A percentile compares a stretch with the other conserved stretches of the same genome.
phyloP scores from a whole-genome alignment of 2,329 filamentous ascomycete species.

The Penicillium sp. region DNA sequence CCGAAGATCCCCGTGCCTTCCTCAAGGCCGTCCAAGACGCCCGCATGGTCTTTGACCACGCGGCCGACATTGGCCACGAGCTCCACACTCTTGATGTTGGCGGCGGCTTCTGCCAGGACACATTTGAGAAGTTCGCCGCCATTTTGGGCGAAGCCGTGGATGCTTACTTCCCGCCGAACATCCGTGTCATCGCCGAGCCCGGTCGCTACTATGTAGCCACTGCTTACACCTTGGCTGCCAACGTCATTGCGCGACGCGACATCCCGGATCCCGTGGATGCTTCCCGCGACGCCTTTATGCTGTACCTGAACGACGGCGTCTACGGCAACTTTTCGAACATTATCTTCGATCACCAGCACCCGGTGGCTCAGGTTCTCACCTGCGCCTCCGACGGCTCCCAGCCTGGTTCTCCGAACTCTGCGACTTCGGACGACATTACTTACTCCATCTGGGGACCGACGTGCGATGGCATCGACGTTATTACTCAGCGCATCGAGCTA shows the following conservation, averaged over 20 bases:
- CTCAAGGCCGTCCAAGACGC: slow-evolving; percentile 88
- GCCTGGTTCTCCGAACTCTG: slow-evolving; percentile 49
- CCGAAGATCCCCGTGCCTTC: slow-evolving; percentile 89
- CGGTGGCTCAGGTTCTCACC: slow-evolving; percentile 76
- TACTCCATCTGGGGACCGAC: slow-evolving; percentile 99
- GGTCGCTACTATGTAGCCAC: slow-evolving; percentile 93
- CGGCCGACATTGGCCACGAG: slow-evolving; percentile 69
- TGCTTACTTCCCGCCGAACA: slow-evolving; percentile 76
- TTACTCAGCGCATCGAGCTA: slow-evolving; percentile 77
- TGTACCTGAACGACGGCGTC: slow-evolving; percentile 95
- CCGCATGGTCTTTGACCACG: slow-evolving; percentile 83
- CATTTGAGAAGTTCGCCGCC: slow-evolving; percentile 84
- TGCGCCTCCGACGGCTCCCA: slow-evolving; percentile 60
- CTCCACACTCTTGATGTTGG: slow-evolving; percentile 90
- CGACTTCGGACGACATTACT: slow-evolving; percentile 57
- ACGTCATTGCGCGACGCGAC: slow-evolving; percentile 91
- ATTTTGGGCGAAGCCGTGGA: slow-evolving; percentile 79
- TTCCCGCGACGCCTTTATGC: slow-evolving; percentile 70
- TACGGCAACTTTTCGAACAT: slow-evolving; percentile 99
- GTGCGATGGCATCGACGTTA: slow-evolving; percentile 96
- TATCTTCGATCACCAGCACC: slow-evolving; percentile 98
- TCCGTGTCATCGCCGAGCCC: slow-evolving; percentile 91
- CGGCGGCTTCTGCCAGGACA: slow-evolving; percentile 87
- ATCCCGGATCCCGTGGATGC: slow-evolving; percentile 65
- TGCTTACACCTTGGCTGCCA: slow-evolving; percentile 92